Evolutionary conservation across 1,284 basidiomycete genomes (phyloP).

Genomic region (Neolentinus lepideus): DNA sequence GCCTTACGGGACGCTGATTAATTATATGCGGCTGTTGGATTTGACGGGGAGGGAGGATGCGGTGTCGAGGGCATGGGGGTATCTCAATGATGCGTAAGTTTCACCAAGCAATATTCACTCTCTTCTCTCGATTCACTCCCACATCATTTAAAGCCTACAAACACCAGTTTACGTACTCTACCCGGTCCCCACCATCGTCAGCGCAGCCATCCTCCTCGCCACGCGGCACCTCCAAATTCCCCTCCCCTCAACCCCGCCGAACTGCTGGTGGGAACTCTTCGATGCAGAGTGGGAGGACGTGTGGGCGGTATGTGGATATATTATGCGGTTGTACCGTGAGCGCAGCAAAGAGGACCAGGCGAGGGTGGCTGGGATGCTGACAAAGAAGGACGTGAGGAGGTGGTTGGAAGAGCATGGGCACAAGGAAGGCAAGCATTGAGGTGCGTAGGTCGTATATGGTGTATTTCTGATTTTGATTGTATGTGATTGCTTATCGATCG

Average conservation of each 20-base stretch:
- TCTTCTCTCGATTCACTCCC: slow-evolving; percentile 6
- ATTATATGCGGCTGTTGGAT: slow-evolving; percentile 89
- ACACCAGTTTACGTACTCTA: slow-evolving; percentile 88
- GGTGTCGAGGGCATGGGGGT: slow-evolving; percentile 82
- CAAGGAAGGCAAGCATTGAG: not conserved
- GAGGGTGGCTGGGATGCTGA: slow-evolving; percentile 45
- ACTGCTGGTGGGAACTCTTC: slow-evolving; percentile 85
- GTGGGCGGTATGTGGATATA: slow-evolving; percentile 70
- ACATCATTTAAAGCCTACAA: slow-evolving; percentile 30
- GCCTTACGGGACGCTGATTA: slow-evolving; percentile 92
- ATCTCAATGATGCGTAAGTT: slow-evolving; percentile 84
- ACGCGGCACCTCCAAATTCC: slow-evolving; percentile 63
- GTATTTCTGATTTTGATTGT: no score
- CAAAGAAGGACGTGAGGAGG: slow-evolving; percentile 63
- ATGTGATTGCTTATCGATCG: no score
- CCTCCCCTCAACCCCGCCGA: slow-evolving; percentile 59
- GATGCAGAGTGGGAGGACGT: slow-evolving; percentile 83
- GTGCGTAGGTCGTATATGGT: not conserved
- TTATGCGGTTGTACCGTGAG: slow-evolving; percentile 72
- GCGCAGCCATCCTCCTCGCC: slow-evolving; percentile 77
- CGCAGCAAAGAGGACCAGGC: slow-evolving; percentile 27
- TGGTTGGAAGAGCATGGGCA: slow-evolving; percentile 53
- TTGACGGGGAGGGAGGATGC: slow-evolving; percentile 64
- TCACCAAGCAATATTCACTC: slow-evolving; percentile 8
- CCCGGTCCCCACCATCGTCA: slow-evolving; percentile 82